These are phyloP conservation scores for Sporobolomyces roseus DNA, from an alignment of 768 basidiomycete species.

Conservation along the genomic window DNA sequence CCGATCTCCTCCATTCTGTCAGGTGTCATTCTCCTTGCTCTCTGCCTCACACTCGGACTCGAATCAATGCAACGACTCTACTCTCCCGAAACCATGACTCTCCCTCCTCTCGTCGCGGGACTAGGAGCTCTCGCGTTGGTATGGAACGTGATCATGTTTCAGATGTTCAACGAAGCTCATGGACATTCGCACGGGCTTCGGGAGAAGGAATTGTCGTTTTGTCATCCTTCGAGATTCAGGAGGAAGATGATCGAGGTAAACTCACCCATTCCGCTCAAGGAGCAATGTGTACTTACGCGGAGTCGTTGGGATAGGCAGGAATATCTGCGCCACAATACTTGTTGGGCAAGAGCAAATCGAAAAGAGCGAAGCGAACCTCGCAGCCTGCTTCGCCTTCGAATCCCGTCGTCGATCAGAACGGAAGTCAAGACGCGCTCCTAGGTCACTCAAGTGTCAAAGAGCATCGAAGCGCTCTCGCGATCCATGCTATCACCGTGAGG, in stretches of 20 bases:
- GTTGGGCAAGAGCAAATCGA: too few relatives aligned
- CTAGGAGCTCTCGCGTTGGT: not conserved
- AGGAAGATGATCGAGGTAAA: not conserved
- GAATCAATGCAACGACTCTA: constrained; percentile 26
- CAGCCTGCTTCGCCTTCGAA: too few relatives aligned
- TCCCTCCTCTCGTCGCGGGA: constrained; percentile 14
- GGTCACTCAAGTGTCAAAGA: not conserved
- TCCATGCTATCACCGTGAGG: constrained; percentile 20
- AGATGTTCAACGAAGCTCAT: not conserved
- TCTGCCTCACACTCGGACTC: constrained; percentile 26
- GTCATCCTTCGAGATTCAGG: not conserved
- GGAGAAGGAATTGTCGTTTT: too few relatives aligned
- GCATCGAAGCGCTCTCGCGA: not conserved
- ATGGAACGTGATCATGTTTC: constrained; percentile 20
- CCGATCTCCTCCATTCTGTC: not conserved
- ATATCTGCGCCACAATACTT: not conserved
- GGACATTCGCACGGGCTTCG: not conserved
- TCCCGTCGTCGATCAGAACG: too few relatives aligned
- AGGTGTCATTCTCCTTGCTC: constrained; percentile 24
- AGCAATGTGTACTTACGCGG: not conserved
- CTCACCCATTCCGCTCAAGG: not conserved
- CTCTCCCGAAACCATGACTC: constrained; percentile 11
- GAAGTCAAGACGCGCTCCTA: not conserved
- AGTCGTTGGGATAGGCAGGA: not conserved
- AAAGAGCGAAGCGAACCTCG: too few relatives aligned